Evolutionary conservation across 2,329 filamentous ascomycete genomes (phyloP).

Genomic region (Davidsoniella eucalypti): DNA sequence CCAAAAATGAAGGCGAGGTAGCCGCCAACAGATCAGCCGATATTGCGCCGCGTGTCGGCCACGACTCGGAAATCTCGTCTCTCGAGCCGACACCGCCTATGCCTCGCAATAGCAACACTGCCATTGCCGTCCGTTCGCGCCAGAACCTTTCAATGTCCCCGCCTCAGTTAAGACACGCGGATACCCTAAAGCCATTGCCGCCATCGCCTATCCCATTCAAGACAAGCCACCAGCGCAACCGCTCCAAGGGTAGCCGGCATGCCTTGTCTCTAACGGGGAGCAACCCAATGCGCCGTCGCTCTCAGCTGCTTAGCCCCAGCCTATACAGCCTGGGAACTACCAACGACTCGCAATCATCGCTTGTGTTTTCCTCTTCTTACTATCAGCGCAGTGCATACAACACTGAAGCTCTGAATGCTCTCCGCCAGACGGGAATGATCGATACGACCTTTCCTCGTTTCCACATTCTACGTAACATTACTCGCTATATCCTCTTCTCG

Average conservation of each 20-base stretch:
- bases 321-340: conserved; percentile 44
- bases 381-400: conserved; percentile 33
- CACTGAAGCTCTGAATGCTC: conserved; percentile 30
- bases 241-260: conserved; percentile 5
- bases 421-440: conserved; percentile 36
- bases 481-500: conserved; percentile 48
- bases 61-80: not conserved
- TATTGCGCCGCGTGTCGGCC: not conserved
- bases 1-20: not conserved
- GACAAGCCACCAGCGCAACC: conserved; percentile 2
- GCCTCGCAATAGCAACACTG: conserved; percentile 14
- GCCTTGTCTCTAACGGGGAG: not conserved
- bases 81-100: conserved; percentile 15
- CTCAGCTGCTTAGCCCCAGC: conserved; percentile 26
- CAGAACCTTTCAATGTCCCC: conserved; percentile 13
- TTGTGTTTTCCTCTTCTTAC: conserved; percentile 31
- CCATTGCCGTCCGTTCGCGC: conserved; percentile 1
- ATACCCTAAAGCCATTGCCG: conserved; percentile 1
- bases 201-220: conserved; percentile 7
- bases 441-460: conserved; percentile 42
- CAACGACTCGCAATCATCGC: conserved; percentile 33
- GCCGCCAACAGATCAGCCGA: not conserved
- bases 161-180: conserved; percentile 12
- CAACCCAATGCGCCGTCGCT: conserved; percentile 2
- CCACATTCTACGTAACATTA: conserved; percentile 45